Conservation (phyloP, 2,329 filamentous ascomycete genomes). For the Alternaria dauci region DNA sequence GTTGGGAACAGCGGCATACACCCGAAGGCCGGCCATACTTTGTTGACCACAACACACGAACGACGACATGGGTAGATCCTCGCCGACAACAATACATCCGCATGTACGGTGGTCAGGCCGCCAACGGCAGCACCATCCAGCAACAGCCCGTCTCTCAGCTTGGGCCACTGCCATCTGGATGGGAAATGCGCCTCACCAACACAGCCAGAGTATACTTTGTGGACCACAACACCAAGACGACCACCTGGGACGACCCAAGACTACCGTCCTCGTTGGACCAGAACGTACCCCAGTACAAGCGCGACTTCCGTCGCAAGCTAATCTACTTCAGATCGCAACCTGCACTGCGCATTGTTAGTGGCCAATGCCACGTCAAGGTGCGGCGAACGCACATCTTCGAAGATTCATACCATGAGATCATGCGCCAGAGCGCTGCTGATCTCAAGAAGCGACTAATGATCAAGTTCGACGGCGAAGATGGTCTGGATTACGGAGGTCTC, state of each 20-base stretch:
- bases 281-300: constrained; percentile 99
- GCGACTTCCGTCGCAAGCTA: constrained; percentile 95
- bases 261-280: constrained; percentile 95
- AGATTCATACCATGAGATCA: constrained; percentile 98
- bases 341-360: constrained; percentile 91
- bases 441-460: constrained; percentile 99
- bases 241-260: constrained; percentile 97
- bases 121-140: constrained; percentile 81
- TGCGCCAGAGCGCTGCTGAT: constrained; percentile 92
- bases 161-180: constrained; percentile 92
- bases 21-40: constrained; percentile 96
- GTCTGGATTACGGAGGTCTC: constrained; percentile 95
- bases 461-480: constrained; percentile 98
- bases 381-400: constrained; percentile 97
- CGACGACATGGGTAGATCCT: constrained; percentile 98
- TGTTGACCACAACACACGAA: constrained; percentile 97
- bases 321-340: constrained; percentile 99
- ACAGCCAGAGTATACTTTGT: constrained; percentile 98
- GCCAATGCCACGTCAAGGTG: constrained; percentile 98
- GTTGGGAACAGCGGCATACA: constrained; percentile 96
- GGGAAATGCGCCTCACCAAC: constrained; percentile 99
- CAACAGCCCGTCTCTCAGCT: constrained; percentile 98
- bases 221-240: constrained; percentile 99
- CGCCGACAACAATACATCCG: constrained; percentile 97
- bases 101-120: constrained; percentile 92